Evolutionary conservation across 805 yeast genomes (phyloP).

Genomic region (Yamadazyma sp.): DNA sequence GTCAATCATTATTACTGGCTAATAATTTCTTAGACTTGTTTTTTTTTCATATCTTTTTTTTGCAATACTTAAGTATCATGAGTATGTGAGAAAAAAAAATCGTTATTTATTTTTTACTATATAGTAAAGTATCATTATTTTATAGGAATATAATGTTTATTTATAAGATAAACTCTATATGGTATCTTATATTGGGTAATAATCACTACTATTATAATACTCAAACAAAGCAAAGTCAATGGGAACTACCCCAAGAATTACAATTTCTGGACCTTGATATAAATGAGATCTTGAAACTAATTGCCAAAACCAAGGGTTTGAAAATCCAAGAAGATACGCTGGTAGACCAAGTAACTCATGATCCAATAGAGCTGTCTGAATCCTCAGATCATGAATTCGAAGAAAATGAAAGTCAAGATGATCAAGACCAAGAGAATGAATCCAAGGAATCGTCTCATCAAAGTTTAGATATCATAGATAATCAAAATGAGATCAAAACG

Average conservation of each 20-base stretch:
- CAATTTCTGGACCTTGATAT: slow-evolving; percentile 4
- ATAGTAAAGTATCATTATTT: no score
- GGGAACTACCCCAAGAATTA: slow-evolving; percentile 11
- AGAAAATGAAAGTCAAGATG: no score
- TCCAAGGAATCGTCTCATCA: no score
- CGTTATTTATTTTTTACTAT: no score
- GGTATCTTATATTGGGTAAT: slow-evolving; percentile 10
- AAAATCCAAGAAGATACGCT: no score
- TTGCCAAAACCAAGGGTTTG: slow-evolving; percentile 14
- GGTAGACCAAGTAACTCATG: background rate
- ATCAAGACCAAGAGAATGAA: background rate
- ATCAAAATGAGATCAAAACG: no score
- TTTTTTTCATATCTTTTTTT: no score
- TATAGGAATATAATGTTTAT: slow-evolving; percentile 8
- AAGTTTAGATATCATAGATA: no score
- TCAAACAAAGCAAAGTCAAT: slow-evolving; percentile 2
- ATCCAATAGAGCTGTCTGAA: background rate
- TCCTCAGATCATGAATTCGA: background rate
- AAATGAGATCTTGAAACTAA: slow-evolving; percentile 8
- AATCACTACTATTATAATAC: slow-evolving; percentile 12
- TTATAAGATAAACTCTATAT: slow-evolving; percentile 9
- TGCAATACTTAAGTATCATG: no score
- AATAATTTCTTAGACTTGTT: no score
- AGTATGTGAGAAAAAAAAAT: no score
- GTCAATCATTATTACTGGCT: no score